phyloP scores from a whole-genome alignment of 1,139 yeast genomes.

The Sugiyamaella novakii region DNA sequence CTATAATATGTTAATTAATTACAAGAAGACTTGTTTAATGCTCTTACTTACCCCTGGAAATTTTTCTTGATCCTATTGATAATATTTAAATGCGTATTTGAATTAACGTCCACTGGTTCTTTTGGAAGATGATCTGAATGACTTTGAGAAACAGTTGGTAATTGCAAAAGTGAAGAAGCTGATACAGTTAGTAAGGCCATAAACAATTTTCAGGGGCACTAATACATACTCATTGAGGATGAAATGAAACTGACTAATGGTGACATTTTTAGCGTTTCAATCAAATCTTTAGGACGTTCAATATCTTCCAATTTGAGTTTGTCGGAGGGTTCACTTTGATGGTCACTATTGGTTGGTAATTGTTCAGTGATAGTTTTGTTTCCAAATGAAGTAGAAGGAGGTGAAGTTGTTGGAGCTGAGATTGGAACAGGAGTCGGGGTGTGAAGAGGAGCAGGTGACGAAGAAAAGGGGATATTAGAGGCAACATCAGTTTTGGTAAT shows the following conservation, averaged over 20 bases:
- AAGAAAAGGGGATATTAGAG: too few species aligned
- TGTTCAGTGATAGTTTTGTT: too few species aligned
- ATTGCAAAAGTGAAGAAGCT: slow-evolving; percentile 1
- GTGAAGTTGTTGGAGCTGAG: too few species aligned
- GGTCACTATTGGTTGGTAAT: too few species aligned
- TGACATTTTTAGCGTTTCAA: slow-evolving; percentile 1
- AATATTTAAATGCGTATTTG: not conserved
- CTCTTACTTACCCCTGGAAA: not conserved
- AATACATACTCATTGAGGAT: slow-evolving; percentile 4
- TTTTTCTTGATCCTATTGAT: slow-evolving; percentile 1
- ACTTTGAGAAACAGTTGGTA: slow-evolving; percentile 2
- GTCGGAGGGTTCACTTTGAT: not conserved
- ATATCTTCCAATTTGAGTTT: not conserved
- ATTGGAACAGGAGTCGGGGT: too few species aligned
- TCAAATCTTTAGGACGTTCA: slow-evolving; percentile 4
- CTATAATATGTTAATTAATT: not conserved
- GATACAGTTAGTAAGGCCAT: not conserved
- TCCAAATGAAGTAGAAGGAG: too few species aligned
- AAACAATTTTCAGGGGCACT: not conserved
- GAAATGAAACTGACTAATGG: slow-evolving; percentile 2
- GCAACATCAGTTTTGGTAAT: too few species aligned
- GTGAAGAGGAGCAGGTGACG: too few species aligned
- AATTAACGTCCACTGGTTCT: not conserved
- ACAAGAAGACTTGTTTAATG: not conserved
- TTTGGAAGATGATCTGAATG: not conserved